Conservation (phyloP, 2,329 filamentous ascomycete genomes). For the Cadophora sp. region DNA sequence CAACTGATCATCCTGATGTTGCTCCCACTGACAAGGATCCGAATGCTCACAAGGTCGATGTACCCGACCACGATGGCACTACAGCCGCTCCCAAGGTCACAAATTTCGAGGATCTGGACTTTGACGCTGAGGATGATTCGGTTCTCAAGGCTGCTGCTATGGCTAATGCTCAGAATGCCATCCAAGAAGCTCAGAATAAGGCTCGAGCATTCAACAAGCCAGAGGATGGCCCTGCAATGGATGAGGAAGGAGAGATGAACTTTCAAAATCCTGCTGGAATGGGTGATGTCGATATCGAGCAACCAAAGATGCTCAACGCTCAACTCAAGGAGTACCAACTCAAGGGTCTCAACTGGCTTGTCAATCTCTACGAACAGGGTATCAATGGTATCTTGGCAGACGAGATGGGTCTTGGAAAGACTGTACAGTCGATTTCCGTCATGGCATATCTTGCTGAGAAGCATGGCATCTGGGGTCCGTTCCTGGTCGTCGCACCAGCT, state of each 20-base stretch:
- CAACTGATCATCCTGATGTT: constrained; percentile 81
- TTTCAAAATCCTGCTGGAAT: constrained; percentile 98
- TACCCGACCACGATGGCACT: constrained; percentile 56
- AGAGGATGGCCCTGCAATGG: constrained; percentile 69
- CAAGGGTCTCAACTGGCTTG: constrained; percentile 99
- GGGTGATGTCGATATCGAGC: constrained; percentile 91
- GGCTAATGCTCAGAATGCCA: constrained; percentile 95
- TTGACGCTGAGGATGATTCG: constrained; percentile 92
- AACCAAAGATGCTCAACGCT: constrained; percentile 91
- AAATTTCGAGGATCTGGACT: constrained; percentile 92
- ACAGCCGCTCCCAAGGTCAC: constrained; percentile 77
- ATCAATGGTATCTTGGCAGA: constrained; percentile 99
- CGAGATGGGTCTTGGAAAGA: constrained; percentile 99
- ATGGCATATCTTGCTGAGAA: constrained; percentile 98
- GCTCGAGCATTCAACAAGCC: constrained; percentile 90
- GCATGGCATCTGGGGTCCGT: constrained; percentile 98
- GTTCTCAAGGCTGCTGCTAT: constrained; percentile 82
- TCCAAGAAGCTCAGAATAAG: constrained; percentile 92
- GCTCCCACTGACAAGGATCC: constrained; percentile 58
- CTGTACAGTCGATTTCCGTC: constrained; percentile 97
- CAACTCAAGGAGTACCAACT: constrained; percentile 98
- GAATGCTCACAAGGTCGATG: constrained; percentile 49
- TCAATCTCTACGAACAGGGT: constrained; percentile 98
- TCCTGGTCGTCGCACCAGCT: constrained; percentile 93
- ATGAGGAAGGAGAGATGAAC: constrained; percentile 98